Evolutionary conservation across 2,329 filamentous ascomycete species (phyloP).

Genomic region (Lachnellula cervina): DNA sequence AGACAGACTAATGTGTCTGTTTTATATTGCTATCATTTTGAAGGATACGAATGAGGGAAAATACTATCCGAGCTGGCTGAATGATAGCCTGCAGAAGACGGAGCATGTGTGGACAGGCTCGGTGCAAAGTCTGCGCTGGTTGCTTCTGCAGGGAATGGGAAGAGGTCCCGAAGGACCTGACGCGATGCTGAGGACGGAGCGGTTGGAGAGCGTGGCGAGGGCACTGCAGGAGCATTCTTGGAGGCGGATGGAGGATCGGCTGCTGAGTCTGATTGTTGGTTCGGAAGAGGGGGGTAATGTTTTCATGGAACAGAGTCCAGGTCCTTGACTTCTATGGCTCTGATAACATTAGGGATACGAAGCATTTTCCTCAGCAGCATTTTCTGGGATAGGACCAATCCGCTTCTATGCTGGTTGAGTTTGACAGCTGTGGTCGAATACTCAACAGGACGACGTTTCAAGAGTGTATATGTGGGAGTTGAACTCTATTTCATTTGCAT

Average conservation of each 20-base stretch:
- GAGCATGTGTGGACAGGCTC: not conserved
- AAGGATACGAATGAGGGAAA: not conserved
- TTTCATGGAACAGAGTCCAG: not conserved
- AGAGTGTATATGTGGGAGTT: not conserved
- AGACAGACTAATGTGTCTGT: conserved; percentile 1
- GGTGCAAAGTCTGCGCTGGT: not conserved
- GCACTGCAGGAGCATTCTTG: conserved; percentile 6
- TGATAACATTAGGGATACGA: not conserved
- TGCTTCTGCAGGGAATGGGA: not conserved
- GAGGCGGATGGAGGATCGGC: not conserved
- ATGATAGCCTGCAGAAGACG: not conserved
- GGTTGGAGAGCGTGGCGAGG: not conserved
- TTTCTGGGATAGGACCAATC: not conserved
- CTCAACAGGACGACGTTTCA: not conserved
- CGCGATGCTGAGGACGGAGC: not conserved
- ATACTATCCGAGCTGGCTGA: not conserved
- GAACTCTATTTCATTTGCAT: no score
- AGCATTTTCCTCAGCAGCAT: not conserved
- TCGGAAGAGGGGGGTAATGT: not conserved
- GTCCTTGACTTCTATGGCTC: not conserved
- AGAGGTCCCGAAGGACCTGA: not conserved
- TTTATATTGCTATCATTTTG: conserved; percentile 2
- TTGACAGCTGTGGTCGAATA: not conserved
- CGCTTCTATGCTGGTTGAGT: not conserved
- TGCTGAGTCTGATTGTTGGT: not conserved